Percentiles rank a stretch among this genome's conserved stretches.
Conservation (phyloP, 495 filamentous ascomycete genomes). For the Xylaria venustula region DNA sequence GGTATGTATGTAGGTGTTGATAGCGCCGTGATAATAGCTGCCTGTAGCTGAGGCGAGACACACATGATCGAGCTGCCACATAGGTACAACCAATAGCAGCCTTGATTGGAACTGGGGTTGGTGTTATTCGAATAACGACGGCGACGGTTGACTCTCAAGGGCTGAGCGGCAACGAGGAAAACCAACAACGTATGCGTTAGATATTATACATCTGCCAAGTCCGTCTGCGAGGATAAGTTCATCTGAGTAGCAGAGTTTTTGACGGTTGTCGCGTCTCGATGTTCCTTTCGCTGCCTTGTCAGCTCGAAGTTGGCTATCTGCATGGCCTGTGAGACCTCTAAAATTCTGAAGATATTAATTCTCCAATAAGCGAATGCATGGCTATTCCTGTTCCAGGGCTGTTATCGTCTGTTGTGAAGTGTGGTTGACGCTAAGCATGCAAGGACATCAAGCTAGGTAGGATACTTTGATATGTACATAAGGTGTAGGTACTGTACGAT, state of each 20-base stretch:
- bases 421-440: background rate
- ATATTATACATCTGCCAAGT: too few species aligned
- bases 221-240: too few species aligned
- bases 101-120: too few species aligned
- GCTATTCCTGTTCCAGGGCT: background rate
- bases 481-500: too few species aligned
- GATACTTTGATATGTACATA: too few species aligned
- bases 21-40: background rate
- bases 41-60: background rate
- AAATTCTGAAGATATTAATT: background rate
- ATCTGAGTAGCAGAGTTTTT: too few species aligned
- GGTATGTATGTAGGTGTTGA: too few species aligned
- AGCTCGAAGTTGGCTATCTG: background rate
- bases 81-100: too few species aligned
- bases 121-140: too few species aligned
- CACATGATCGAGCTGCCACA: background rate
- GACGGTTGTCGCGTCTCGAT: background rate
- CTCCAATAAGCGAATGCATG: background rate
- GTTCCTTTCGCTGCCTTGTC: background rate
- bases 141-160: too few species aligned
- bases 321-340: background rate
- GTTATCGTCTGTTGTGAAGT: background rate
- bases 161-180: too few species aligned
- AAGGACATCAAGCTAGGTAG: background rate
- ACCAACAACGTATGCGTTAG: too few species aligned